Conservation (phyloP, 331 rosid species). For the Ulmus americana region DNA sequence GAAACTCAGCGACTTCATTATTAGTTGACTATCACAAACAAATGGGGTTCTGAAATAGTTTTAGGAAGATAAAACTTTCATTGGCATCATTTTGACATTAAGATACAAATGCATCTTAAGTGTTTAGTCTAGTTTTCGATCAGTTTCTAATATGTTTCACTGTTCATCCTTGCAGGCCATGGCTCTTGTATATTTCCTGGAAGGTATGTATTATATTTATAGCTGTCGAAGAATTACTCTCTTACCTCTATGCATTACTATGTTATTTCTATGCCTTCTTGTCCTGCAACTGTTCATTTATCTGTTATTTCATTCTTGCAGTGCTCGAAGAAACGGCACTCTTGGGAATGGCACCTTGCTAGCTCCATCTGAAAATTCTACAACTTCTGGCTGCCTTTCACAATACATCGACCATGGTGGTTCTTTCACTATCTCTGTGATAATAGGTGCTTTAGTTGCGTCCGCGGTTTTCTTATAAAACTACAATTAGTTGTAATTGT, state of each 20-base stretch:
- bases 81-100: not conserved
- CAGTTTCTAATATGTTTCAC: conserved; percentile 21
- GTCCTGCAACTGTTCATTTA: not conserved
- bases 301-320: conserved; percentile 21
- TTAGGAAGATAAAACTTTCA: not conserved
- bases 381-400: conserved; percentile 56
- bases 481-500: conserved; percentile 12
- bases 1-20: not conserved
- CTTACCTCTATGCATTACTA: not conserved
- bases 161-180: conserved; percentile 53
- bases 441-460: conserved; percentile 37
- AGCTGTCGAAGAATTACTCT: not conserved
- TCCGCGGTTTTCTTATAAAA: conserved; percentile 46
- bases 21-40: not conserved
- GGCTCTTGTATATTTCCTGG: conserved; percentile 80
- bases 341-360: conserved; percentile 43
- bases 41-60: not conserved
- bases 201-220: conserved; percentile 46
- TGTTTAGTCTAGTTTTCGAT: not conserved
- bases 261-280: not conserved
- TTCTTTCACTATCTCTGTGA: conserved; percentile 44
- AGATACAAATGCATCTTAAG: not conserved
- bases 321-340: conserved; percentile 52
- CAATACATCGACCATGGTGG: conserved; percentile 32
- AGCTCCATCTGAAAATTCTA: conserved; percentile 67